phyloP scores from a whole-genome alignment of 2,329 filamentous ascomycete genomes.

The Talaromyces sp. region DNA sequence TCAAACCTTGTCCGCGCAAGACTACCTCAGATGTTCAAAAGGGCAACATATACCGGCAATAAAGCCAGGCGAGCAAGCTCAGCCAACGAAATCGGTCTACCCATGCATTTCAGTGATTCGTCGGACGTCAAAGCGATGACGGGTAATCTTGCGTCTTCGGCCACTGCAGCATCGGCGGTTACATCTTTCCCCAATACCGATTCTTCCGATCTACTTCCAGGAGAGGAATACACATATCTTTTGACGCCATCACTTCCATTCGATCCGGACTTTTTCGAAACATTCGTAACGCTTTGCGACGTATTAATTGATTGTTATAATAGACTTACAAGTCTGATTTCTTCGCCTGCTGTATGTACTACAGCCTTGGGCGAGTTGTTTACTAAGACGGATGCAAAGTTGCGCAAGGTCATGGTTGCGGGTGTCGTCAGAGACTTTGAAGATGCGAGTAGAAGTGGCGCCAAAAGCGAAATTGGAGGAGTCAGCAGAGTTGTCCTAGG shows the following conservation, averaged over 20 bases:
- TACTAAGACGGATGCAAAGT: conserved; percentile 77
- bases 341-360: conserved; percentile 69
- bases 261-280: conserved; percentile 95
- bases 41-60: conserved; percentile 54
- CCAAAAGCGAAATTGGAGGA: conserved; percentile 77
- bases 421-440: conserved; percentile 91
- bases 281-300: conserved; percentile 92
- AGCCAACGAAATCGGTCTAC: conserved; percentile 57
- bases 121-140: conserved; percentile 47
- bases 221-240: conserved; percentile 83
- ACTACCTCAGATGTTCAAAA: conserved; percentile 79
- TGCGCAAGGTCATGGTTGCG: conserved; percentile 85
- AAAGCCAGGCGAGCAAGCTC: conserved; percentile 59
- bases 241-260: conserved; percentile 92
- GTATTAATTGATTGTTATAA: conserved; percentile 91
- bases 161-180: conserved; percentile 36
- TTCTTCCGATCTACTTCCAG: conserved; percentile 63
- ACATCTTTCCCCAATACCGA: conserved; percentile 47
- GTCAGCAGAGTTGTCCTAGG: conserved; percentile 86
- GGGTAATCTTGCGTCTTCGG: conserved; percentile 38
- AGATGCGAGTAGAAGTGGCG: conserved; percentile 70
- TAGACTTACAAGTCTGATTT: conserved; percentile 69
- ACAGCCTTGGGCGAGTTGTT: conserved; percentile 77
- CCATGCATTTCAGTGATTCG: conserved; percentile 48
- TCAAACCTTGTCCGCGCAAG: conserved; percentile 72